Evolutionary conservation across 495 filamentous ascomycete species (phyloP).

Genomic region (Daldinia grandis): DNA sequence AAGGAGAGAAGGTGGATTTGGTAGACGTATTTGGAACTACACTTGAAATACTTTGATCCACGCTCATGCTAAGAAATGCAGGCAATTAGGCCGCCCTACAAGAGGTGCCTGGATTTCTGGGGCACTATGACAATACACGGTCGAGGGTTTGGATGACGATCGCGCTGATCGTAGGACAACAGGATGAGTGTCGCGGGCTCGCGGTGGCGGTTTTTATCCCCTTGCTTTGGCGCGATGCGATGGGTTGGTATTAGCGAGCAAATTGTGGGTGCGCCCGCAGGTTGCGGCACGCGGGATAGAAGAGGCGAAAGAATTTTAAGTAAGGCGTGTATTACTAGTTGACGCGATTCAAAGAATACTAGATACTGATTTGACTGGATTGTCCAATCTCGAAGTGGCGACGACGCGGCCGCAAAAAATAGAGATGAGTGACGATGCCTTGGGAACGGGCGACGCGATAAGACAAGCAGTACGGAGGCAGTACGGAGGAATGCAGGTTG

Average conservation of each 20-base stretch:
- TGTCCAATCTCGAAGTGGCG: constrained; percentile 50
- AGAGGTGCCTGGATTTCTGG: constrained; percentile 33
- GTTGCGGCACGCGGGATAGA: constrained; percentile 23
- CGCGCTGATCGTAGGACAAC: constrained; percentile 54
- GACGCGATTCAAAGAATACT: constrained; percentile 33
- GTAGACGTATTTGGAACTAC: constrained; percentile 47
- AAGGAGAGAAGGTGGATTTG: constrained; percentile 43
- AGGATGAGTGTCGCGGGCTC: constrained; percentile 36
- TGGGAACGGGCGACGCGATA: constrained; percentile 38
- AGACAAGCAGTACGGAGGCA: constrained; percentile 29
- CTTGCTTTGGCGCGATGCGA: constrained; percentile 29
- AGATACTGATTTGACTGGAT: constrained; percentile 14
- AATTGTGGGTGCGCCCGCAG: constrained; percentile 21
- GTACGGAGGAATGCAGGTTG: constrained; percentile 31
- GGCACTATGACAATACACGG: constrained; percentile 32
- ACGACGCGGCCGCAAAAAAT: constrained; percentile 53
- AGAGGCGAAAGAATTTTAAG: constrained; percentile 23
- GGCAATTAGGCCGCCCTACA: constrained; percentile 45
- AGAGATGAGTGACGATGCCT: constrained; percentile 46
- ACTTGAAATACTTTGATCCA: constrained; percentile 48
- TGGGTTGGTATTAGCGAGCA: constrained; percentile 13
- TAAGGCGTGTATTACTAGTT: constrained; percentile 36
- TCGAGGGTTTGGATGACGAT: constrained; percentile 46
- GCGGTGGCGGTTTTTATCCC: constrained; percentile 20
- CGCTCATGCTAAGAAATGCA: constrained; percentile 58